phyloP scores from a whole-genome alignment of 1,284 basidiomycete species.

The Apiotrichum akiyoshidainum region DNA sequence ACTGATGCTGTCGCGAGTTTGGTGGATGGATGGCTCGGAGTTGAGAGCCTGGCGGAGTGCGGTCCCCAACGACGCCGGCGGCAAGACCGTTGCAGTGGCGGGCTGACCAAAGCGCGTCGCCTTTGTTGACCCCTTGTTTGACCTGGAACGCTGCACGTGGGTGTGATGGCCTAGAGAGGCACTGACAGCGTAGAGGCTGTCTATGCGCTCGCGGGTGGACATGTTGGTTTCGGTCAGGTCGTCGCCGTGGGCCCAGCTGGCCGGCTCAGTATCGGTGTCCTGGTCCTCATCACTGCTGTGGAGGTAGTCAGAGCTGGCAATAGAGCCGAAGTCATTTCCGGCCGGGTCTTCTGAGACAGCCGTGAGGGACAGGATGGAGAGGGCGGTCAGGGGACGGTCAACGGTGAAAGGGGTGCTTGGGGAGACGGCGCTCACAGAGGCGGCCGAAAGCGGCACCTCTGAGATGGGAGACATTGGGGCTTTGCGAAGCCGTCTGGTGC shows the following conservation, averaged over 20 bases:
- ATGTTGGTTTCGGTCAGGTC: not conserved
- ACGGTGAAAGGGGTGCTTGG: not conserved
- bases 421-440: not conserved
- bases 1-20: not conserved
- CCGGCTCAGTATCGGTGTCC: not conserved
- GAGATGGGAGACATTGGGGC: not conserved
- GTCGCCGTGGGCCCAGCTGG: not conserved
- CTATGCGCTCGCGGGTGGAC: not conserved
- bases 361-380: not conserved
- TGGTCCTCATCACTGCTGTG: not conserved
- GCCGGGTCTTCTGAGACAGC: not conserved
- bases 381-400: not conserved
- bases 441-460: not conserved
- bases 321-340: not conserved
- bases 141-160: no score
- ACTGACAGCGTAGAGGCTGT: not conserved
- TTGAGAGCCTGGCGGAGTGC: no score
- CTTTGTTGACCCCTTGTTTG: no score
- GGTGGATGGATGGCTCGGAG: not conserved
- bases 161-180: no score
- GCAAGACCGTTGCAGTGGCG: no score
- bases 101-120: no score
- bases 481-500: not conserved
- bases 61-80: no score
- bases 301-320: no score